Percentiles rank a stretch among this genome's conserved stretches.
phyloP scores from a whole-genome alignment of 164 flowering plant genomes.

The Chloranthus sessilifolius region DNA sequence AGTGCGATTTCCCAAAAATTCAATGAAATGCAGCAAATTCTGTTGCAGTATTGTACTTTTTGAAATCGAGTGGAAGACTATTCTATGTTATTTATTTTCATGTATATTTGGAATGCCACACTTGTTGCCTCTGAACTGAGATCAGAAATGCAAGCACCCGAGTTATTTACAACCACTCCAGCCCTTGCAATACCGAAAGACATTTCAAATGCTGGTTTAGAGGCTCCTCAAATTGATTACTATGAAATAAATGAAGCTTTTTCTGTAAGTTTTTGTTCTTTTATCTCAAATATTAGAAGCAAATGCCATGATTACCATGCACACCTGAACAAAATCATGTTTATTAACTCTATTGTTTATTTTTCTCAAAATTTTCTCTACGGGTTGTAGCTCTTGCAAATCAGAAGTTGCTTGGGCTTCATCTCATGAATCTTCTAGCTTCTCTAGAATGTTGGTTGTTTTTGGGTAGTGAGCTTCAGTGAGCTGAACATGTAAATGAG shows the following conservation, averaged over 20 bases:
- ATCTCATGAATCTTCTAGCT: constrained; percentile 50
- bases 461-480: no score
- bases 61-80: no score
- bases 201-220: constrained; percentile 75
- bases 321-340: background rate
- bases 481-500: no score
- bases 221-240: constrained; percentile 79
- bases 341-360: background rate
- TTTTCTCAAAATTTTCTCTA: no score
- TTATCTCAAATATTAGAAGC: background rate
- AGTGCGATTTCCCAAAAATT: no score
- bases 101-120: no score
- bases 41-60: no score
- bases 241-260: constrained; percentile 99
- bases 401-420: constrained; percentile 69
- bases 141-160: constrained; percentile 71
- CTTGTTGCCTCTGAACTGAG: constrained; percentile 13
- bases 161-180: constrained; percentile 85
- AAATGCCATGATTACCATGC: background rate
- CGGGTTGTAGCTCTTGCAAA: constrained; percentile 97
- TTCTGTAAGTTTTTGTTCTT: constrained; percentile 49
- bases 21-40: no score
- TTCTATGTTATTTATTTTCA: no score
- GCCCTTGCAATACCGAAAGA: constrained; percentile 98
- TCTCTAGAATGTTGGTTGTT: no score